Evolutionary conservation across 495 filamentous ascomycete species (phyloP).

Genomic region (Bombardia bombarda): DNA sequence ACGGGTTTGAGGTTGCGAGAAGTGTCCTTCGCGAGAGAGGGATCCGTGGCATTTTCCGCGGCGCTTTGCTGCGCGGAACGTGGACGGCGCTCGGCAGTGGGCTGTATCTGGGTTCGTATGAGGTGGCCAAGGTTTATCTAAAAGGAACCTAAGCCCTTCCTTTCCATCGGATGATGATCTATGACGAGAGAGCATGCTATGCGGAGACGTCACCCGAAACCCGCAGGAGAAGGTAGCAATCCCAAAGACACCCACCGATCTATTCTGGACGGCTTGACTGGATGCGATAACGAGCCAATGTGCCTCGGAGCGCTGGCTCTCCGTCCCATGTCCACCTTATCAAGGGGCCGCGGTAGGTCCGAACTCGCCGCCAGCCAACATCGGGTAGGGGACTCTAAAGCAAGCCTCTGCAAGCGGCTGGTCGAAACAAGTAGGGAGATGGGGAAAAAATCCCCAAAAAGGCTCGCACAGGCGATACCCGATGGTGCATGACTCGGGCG

Average conservation of each 20-base stretch:
- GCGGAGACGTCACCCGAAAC: not conserved
- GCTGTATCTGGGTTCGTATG: slow-evolving; percentile 80
- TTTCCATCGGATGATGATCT: slow-evolving; percentile 2
- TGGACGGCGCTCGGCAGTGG: slow-evolving; percentile 80
- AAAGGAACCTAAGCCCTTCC: slow-evolving; percentile 10
- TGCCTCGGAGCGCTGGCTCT: not conserved
- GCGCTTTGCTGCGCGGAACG: slow-evolving; percentile 61
- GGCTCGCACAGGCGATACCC: not conserved
- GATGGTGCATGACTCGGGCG: not conserved
- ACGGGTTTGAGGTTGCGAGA: slow-evolving; percentile 48
- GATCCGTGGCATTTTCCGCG: slow-evolving; percentile 64
- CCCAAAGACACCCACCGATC: too few species aligned
- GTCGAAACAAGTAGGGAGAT: too few species aligned
- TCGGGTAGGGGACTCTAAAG: too few species aligned
- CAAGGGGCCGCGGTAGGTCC: not conserved
- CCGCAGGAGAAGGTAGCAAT: not conserved
- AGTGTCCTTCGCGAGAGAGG: slow-evolving; percentile 58
- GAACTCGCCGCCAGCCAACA: too few species aligned
- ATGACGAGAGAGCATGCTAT: not conserved
- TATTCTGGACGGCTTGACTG: not conserved
- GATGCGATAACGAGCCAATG: not conserved
- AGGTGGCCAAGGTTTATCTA: slow-evolving; percentile 67
- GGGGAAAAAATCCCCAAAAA: too few species aligned
- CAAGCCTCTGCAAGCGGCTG: too few species aligned
- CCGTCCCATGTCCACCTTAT: not conserved